These are phyloP conservation scores for Adansonia digitata DNA, from an alignment of 345 rosid genomes.

Conservation along the genomic window DNA sequence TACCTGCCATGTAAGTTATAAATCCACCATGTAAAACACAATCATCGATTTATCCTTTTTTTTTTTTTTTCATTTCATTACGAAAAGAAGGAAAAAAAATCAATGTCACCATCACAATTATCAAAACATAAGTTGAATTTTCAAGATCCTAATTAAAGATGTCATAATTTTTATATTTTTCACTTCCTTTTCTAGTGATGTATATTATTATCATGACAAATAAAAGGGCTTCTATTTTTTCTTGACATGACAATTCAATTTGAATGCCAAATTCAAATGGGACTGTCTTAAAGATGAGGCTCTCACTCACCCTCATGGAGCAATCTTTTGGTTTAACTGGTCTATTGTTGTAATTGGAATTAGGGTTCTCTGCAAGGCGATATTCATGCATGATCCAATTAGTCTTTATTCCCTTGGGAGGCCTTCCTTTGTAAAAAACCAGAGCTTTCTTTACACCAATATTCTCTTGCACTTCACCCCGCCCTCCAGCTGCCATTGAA, in stretches of 20 bases:
- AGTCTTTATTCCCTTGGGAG: conserved; percentile 89
- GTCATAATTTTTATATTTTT: not conserved
- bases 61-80: not conserved
- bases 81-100: not conserved
- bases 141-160: not conserved
- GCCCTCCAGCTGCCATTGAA: conserved; percentile 8
- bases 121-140: not conserved
- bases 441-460: conserved; percentile 94
- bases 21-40: not conserved
- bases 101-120: conserved; percentile 3
- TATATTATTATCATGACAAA: too few relatives aligned
- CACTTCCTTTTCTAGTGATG: conserved; percentile 1
- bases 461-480: conserved; percentile 38
- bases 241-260: not conserved
- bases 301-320: conserved; percentile 96
- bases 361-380: conserved; percentile 51
- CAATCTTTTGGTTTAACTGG: conserved; percentile 53
- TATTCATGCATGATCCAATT: conserved; percentile 99
- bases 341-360: conserved; percentile 20
- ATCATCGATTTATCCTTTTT: not conserved
- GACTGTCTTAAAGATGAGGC: conserved; percentile 2
- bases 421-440: conserved; percentile 91
- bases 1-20: not conserved
- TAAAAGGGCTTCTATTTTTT: not conserved
- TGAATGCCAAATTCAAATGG: not conserved